These are phyloP conservation scores for Favolaschia claudopus DNA, from an alignment of 768 basidiomycete genomes.

Conservation along the genomic window DNA sequence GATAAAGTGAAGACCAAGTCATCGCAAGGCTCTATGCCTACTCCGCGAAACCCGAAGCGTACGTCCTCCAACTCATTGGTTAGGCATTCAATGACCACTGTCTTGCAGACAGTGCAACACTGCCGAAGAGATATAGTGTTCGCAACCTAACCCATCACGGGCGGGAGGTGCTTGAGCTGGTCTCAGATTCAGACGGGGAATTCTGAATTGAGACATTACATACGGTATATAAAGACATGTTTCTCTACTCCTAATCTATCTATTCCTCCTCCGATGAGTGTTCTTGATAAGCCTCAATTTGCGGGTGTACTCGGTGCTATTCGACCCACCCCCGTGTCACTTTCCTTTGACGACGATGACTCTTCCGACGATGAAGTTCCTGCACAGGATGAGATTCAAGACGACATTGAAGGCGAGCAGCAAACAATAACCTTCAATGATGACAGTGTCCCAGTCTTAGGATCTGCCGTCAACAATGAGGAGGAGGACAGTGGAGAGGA, in stretches of 20 bases:
- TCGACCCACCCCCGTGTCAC: no score
- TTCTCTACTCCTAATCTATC: not conserved
- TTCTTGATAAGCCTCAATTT: no score
- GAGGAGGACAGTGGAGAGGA: not conserved
- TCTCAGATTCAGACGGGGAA: not conserved
- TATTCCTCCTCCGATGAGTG: not conserved
- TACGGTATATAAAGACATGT: no score
- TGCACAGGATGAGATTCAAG: not conserved
- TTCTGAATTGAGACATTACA: not conserved
- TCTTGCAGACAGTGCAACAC: not conserved
- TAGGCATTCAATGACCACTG: not conserved
- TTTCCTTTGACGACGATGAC: no score
- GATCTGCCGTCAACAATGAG: not conserved
- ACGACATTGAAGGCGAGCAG: slow-evolving; percentile 30
- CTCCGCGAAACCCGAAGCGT: no score
- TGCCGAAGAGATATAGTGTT: not conserved
- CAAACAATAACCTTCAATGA: slow-evolving; percentile 14
- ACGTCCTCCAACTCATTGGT: no score
- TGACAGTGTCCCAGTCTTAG: no score
- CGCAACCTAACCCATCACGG: not conserved
- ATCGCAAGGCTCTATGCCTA: no score
- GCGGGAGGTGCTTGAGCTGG: not conserved
- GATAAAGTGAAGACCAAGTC: no score
- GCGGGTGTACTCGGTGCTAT: no score
- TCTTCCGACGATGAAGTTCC: no score